These are phyloP conservation scores for Waltergamsia citrina DNA, from an alignment of 2,329 filamentous ascomycete species.

Conservation along the genomic window DNA sequence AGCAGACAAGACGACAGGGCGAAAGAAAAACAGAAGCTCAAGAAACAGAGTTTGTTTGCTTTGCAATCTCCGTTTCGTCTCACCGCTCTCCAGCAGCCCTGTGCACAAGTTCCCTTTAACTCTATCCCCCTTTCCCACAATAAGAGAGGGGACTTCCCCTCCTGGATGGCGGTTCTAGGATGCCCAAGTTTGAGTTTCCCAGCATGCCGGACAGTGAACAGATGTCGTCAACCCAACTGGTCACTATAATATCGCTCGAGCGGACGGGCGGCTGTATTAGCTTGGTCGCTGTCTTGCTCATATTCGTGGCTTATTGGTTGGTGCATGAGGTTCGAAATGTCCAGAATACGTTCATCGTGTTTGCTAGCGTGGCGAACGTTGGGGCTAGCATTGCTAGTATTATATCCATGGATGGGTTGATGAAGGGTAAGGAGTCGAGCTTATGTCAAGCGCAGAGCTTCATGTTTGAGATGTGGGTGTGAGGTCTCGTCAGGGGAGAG, in stretches of 20 bases:
- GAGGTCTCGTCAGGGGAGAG: too few species aligned
- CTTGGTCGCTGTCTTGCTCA: constrained; percentile 36
- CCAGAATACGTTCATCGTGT: constrained; percentile 53
- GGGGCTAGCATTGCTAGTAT: constrained; percentile 57
- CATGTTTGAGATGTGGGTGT: constrained; percentile 56
- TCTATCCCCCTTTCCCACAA: too few species aligned
- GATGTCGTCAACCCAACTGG: constrained; percentile 24
- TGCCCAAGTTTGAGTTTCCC: not conserved
- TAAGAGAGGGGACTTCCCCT: too few species aligned
- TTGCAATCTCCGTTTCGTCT: too few species aligned
- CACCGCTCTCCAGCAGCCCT: too few species aligned
- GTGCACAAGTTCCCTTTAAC: too few species aligned
- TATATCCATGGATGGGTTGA: constrained; percentile 58
- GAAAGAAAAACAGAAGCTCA: too few species aligned
- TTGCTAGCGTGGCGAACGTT: constrained; percentile 50
- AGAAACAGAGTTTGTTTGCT: too few species aligned
- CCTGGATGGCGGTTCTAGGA: not conserved
- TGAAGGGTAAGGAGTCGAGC: constrained; percentile 37
- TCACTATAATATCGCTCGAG: constrained; percentile 37
- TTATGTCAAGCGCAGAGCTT: constrained; percentile 55
- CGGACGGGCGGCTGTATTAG: constrained; percentile 44
- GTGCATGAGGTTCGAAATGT: constrained; percentile 46
- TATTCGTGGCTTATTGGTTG: constrained; percentile 41
- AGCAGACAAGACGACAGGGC: too few species aligned
- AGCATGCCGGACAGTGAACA: constrained; percentile 10